Conservation (phyloP, 2,329 filamentous ascomycete genomes). For the Claviceps sp. region DNA sequence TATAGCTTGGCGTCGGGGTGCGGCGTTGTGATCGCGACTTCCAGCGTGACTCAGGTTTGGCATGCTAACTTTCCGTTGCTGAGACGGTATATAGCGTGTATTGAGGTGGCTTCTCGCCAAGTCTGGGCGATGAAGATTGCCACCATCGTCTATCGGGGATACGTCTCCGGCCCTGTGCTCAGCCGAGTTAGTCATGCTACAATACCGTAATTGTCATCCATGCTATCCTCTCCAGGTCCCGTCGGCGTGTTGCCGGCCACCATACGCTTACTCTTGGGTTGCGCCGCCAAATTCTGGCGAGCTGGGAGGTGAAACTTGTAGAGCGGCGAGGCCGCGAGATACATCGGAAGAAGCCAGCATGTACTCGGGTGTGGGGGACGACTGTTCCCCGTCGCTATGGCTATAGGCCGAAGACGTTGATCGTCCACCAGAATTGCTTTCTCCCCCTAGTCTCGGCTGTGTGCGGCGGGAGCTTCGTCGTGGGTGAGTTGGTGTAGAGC, state of each 20-base stretch:
- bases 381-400: constrained; percentile 19
- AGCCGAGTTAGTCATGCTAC: background rate
- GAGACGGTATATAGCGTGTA: constrained; percentile 7
- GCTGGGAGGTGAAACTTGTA: constrained; percentile 40
- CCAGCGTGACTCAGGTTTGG: background rate
- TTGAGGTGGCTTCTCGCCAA: constrained; percentile 6
- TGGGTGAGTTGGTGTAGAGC: constrained; percentile 20
- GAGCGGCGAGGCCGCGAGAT: constrained; percentile 27
- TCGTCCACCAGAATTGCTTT: constrained; percentile 24
- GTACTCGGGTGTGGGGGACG: constrained; percentile 24
- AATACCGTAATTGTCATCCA: background rate
- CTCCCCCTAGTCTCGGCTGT: constrained; percentile 6
- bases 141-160: constrained; percentile 38
- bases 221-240: background rate
- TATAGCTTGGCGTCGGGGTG: background rate
- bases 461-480: constrained; percentile 22
- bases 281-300: constrained; percentile 34
- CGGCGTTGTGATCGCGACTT: background rate
- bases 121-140: constrained; percentile 19
- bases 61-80: constrained; percentile 4
- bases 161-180: constrained; percentile 25
- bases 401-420: constrained; percentile 44
- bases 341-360: constrained; percentile 15
- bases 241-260: background rate
- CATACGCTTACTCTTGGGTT: constrained; percentile 26